A percentile compares a stretch with the other conserved stretches of the same genome.
Evolutionary conservation across 2,329 filamentous ascomycete genomes (phyloP).

Genomic region (Sporothrix variecibatus): DNA sequence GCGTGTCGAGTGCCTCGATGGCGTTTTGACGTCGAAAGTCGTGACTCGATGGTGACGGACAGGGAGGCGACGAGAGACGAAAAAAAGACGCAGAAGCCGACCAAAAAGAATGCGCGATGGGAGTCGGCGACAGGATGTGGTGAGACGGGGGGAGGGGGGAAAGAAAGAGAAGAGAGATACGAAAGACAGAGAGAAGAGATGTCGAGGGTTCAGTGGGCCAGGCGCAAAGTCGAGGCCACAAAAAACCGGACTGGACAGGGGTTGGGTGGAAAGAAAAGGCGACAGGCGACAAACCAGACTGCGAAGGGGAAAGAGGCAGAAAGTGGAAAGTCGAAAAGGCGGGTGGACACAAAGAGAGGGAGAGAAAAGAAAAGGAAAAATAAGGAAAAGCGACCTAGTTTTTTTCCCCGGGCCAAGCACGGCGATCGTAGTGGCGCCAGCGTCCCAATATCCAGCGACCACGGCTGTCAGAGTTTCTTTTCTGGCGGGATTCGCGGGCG

Average conservation of each 20-base stretch:
- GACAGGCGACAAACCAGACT: neutral
- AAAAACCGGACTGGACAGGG: slow-evolving; percentile 22
- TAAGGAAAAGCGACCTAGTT: slow-evolving; percentile 13
- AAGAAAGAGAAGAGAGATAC: neutral
- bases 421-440: slow-evolving; percentile 27
- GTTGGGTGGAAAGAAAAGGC: slow-evolving; percentile 8
- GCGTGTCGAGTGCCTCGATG: slow-evolving; percentile 2
- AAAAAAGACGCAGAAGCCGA: neutral
- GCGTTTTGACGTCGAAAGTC: neutral
- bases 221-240: slow-evolving; percentile 20
- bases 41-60: neutral
- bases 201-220: slow-evolving; percentile 23
- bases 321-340: neutral
- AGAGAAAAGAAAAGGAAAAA: neutral
- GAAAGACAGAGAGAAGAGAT: neutral
- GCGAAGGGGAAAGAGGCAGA: neutral
- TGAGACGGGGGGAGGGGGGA: neutral
- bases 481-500: neutral
- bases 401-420: slow-evolving; percentile 8
- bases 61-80: neutral
- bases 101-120: neutral
- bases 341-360: slow-evolving; percentile 2
- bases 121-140: slow-evolving; percentile 9
- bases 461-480: slow-evolving; percentile 15
- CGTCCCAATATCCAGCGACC: neutral